Evolutionary conservation across 805 yeast species (phyloP).

Genomic region (Yarrowia alimentaria): DNA sequence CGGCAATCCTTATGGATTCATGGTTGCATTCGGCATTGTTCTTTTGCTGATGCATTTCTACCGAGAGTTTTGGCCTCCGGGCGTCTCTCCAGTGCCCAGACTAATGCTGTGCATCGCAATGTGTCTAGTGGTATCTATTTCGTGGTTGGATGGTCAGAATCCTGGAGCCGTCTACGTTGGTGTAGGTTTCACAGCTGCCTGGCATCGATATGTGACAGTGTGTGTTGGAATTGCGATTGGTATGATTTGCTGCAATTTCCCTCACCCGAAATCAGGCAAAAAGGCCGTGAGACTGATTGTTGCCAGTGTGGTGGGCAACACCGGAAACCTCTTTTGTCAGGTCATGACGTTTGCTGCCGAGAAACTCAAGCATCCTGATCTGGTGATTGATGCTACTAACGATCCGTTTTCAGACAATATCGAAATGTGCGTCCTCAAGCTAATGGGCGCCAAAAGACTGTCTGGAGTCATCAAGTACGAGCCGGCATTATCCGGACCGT

Average conservation of each 20-base stretch:
- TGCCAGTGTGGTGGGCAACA: constrained; percentile 33
- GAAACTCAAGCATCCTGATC: constrained; percentile 32
- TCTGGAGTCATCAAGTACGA: constrained; percentile 33
- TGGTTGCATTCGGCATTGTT: constrained; percentile 30
- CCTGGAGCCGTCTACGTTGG: constrained; percentile 34
- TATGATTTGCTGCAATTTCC: constrained; percentile 38
- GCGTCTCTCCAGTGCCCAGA: constrained; percentile 35
- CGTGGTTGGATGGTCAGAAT: constrained; percentile 37
- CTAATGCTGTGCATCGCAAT: constrained; percentile 37
- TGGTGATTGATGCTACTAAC: constrained; percentile 32
- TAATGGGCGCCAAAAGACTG: constrained; percentile 28
- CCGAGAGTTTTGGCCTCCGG: constrained; percentile 38
- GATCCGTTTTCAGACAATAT: constrained; percentile 33
- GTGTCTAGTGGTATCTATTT: constrained; percentile 38
- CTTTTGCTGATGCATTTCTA: constrained; percentile 29
- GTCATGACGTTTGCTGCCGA: constrained; percentile 39
- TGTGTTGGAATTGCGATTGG: constrained; percentile 38
- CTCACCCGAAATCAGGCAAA: constrained; percentile 39
- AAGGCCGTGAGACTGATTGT: constrained; percentile 36
- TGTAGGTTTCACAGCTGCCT: constrained; percentile 39
- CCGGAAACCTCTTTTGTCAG: constrained; percentile 38
- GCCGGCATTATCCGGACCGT: constrained; percentile 40
- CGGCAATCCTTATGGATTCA: constrained; percentile 40
- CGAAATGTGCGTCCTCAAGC: constrained; percentile 28
- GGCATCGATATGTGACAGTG: constrained; percentile 41